Evolutionary conservation across 345 rosid genomes (phyloP).

Genomic region (Eucalyptus rudis): DNA sequence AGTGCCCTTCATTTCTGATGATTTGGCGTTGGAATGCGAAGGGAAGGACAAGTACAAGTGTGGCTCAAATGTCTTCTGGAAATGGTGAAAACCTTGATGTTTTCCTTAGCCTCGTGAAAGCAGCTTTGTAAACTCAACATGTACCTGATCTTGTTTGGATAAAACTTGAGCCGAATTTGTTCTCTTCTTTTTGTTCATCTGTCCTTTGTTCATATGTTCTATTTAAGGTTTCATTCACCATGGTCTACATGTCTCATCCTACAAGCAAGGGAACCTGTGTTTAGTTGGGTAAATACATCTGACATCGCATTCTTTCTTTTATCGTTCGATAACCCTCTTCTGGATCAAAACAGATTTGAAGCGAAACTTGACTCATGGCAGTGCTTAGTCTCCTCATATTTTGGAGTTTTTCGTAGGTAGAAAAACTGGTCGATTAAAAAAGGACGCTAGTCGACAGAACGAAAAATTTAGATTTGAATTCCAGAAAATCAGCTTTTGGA

Average conservation of each 20-base stretch:
- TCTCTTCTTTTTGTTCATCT: neutral
- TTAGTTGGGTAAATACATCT: neutral
- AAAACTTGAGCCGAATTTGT: neutral
- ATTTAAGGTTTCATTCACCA: neutral
- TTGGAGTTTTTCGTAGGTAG: neutral
- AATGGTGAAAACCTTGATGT: slow-evolving; percentile 46
- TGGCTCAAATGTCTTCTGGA: slow-evolving; percentile 99
- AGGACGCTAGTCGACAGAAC: neutral
- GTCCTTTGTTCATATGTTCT: neutral
- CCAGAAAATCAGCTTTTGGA: neutral
- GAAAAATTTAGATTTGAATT: neutral
- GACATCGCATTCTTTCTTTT: neutral
- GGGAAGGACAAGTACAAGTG: slow-evolving; percentile 97
- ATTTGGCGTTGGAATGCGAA: slow-evolving; percentile 78
- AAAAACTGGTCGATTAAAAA: neutral
- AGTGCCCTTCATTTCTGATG: slow-evolving; percentile 83
- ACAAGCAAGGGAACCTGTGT: neutral
- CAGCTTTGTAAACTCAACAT: neutral
- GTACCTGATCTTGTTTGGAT: slow-evolving; percentile 17
- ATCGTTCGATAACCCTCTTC: neutral
- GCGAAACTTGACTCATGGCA: neutral
- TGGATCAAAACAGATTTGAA: neutral
- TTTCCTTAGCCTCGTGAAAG: neutral
- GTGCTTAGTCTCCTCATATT: neutral
- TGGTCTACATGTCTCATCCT: neutral